A percentile compares a stretch with the other conserved stretches of the same genome.
These are phyloP conservation scores for Candida tibetensis DNA, from an alignment of 805 yeast genomes.

Conservation along the genomic window DNA sequence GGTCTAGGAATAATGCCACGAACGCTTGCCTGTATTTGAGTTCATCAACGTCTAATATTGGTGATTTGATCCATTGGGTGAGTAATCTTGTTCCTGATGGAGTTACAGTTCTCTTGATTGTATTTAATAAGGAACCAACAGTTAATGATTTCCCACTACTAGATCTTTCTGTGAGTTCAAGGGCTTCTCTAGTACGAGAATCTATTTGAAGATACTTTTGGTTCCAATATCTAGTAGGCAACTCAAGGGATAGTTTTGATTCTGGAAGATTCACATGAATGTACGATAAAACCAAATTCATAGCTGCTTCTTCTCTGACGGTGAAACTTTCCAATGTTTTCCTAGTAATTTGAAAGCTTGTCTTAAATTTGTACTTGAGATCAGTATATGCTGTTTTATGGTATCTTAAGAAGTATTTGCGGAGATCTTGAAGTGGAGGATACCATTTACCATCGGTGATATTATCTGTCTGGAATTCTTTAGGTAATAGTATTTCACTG, in stretches of 20 bases:
- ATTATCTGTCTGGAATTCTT: conserved; percentile 37
- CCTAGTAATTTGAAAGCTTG: conserved; percentile 35
- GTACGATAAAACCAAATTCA: conserved; percentile 59
- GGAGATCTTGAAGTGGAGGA: conserved; percentile 55
- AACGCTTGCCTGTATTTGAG: conserved; percentile 49
- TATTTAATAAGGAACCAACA: conserved; percentile 70
- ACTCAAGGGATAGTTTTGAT: conserved; percentile 55
- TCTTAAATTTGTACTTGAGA: conserved; percentile 29
- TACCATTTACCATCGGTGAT: conserved; percentile 52
- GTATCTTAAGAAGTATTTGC: conserved; percentile 58
- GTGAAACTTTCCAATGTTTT: conserved; percentile 33
- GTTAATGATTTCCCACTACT: conserved; percentile 45
- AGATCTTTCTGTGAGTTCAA: conserved; percentile 63
- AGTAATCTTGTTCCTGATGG: conserved; percentile 79
- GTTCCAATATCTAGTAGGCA: conserved; percentile 60
- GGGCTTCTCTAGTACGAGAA: conserved; percentile 69
- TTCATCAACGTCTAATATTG: conserved; percentile 58
- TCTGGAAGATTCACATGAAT: conserved; percentile 72
- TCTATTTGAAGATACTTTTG: conserved; percentile 70
- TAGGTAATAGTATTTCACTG: conserved; percentile 66
- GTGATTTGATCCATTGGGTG: conserved; percentile 79
- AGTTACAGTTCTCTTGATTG: conserved; percentile 72
- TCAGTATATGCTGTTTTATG: conserved; percentile 36
- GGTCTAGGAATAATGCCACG: conserved; percentile 29
- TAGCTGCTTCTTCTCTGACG: conserved; percentile 57